phyloP scores from a whole-genome alignment of 148 eudicot species.

The Rhododendron henanense region DNA sequence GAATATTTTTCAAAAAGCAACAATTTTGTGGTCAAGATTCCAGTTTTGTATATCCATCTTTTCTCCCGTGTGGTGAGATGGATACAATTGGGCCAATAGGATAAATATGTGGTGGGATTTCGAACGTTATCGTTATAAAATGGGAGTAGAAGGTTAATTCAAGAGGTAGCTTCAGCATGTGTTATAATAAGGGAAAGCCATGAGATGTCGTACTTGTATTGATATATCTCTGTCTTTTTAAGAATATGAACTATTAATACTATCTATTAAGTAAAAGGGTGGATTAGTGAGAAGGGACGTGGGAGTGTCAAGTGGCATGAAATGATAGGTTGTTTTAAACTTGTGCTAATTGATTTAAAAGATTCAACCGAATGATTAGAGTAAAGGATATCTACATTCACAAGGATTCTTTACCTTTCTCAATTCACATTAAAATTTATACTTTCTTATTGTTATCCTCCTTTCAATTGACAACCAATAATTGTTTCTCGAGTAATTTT shows the following conservation, averaged over 20 bases:
- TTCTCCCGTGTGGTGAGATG: not conserved
- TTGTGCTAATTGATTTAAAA: no score
- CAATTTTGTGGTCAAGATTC: not conserved
- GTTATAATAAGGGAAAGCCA: not conserved
- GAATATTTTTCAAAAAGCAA: not conserved
- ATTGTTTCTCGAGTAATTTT: no score
- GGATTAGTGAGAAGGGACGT: no score
- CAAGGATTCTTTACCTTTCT: no score
- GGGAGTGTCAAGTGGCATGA: no score
- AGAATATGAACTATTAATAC: not conserved
- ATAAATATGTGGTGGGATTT: not conserved
- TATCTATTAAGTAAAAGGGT: no score
- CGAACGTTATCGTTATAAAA: not conserved
- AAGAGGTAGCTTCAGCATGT: constrained; percentile 1
- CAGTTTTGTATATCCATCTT: not conserved
- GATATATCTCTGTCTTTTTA: not conserved
- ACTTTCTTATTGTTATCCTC: no score
- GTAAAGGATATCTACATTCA: no score
- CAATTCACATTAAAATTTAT: no score
- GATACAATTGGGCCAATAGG: not conserved
- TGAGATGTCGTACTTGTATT: not conserved
- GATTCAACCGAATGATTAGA: no score
- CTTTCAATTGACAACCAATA: no score
- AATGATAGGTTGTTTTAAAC: no score
- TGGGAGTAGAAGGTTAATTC: not conserved